Base-by-base conservation (phyloP, 495 filamentous ascomycete species). In the Podospora appendiculata region DNA sequence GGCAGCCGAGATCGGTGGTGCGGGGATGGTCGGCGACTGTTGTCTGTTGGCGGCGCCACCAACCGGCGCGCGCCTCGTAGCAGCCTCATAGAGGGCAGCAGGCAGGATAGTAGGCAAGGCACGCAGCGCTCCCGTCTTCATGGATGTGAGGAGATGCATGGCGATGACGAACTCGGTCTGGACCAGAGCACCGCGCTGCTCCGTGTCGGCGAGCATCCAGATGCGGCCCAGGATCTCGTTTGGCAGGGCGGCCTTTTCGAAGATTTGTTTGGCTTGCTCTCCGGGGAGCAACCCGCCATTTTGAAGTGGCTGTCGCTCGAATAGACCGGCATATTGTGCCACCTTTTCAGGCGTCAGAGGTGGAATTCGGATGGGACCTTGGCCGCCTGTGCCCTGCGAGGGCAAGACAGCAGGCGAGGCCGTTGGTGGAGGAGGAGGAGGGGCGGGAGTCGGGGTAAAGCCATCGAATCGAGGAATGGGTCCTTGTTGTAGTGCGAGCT, bases 101-200 rank as follows among this genome's bases (percentile, higher is more conserved):
- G 94, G 94, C 2, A 98, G 78, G 36, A 86, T 84, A 51, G 75
- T 85, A 19, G 93, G 93, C 54, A 97, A 75, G 43, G 78, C 86
- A 50, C 85, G 81, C 67, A 98, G 75, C 7, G 79, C 76, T 25
- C 91, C 88, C 18, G 82, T 87, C 72, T 92, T 95, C 66, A 84
- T 90, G 7, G 91, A 96, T 6, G 88, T 88, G 48, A 98, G 75
- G 32, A 98, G 77, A 71, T 98, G 93, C 93, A 98, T 98, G 10
- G 94, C 92, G 59, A 98, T 93, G 59, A 96, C 86, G 66, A 98
- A 98, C 54, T 97, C 93, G 11, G 90, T 92, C 58, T 82, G 75
- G 55, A 88, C 87, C n/a, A 98, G 79, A 35, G 83, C 84, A 25
- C 93, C 94, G 48, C 90, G 82, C 65, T 95, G 89, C 64, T 96